Evolutionary conservation across 1,139 yeast species (phyloP), one percentile per base, ranked within the genome.

Genomic region (Zygotorulaspora mrakii): DNA sequence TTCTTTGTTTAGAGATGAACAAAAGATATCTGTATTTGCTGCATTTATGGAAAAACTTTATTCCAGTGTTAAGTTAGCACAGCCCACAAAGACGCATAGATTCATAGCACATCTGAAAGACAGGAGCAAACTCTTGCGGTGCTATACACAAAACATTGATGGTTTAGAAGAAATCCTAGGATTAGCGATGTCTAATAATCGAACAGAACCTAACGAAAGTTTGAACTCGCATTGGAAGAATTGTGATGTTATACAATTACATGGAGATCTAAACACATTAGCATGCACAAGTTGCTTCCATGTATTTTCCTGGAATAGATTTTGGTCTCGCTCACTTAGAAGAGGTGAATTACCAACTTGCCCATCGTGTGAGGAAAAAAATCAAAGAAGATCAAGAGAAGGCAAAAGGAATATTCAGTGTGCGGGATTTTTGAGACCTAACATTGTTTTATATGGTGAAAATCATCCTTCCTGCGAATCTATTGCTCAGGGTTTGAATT

Each of bases 371-470:
- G 55, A 65, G 32, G 76, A 73, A 39, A 49, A 64, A 38, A 75
- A 72, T 41, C 39, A 51, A 5, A 67, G 69, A 20, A 62, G 82
- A 36, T 52, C 50, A 4, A 58, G 68, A 16, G 70, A 69, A 10
- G 96, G 96, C 2, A 85, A 85, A 60, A 67, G 96, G 46, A 71
- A 83, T 33, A 80, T 83, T 9, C 84, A 86, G 0, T 91, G 83
- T 55, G 69, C 76, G 5, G 96, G 96, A 1, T 62, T 77, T 22
- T 60, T 87, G 37, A 69, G 95, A 42, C 96, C 96, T 1, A 77
- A 83, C 51, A 83, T 87, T 42, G 95, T 87, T 3, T 68, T 87
- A 20, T 87, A 87, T 59, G 94, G 94, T 31, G 95, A 87, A 58
- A 77, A 81, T 54, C 95, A 86, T 58, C 95, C 95, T 0, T 87